These are phyloP conservation scores for Collybia sordida DNA, from an alignment of 768 basidiomycete species.

Conservation along the genomic window DNA sequence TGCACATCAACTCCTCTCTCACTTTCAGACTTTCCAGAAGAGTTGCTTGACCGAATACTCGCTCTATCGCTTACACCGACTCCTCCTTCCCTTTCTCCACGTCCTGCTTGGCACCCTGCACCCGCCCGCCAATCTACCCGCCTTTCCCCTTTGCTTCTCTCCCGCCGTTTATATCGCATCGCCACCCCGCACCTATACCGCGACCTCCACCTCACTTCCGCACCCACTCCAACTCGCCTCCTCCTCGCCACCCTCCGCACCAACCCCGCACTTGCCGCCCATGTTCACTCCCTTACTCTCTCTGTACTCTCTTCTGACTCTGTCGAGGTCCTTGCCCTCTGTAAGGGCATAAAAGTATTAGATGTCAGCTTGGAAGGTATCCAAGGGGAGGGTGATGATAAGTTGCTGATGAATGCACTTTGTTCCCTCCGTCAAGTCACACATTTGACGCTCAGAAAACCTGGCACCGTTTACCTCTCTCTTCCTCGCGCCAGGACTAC, in stretches of 20 bases:
- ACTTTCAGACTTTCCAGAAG: slow-evolving; percentile 24
- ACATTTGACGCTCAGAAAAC: slow-evolving; percentile 55
- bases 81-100: slow-evolving; percentile 4
- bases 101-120: slow-evolving; percentile 18
- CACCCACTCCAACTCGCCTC: slow-evolving; percentile 35
- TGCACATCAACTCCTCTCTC: neutral
- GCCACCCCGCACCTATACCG: slow-evolving; percentile 58
- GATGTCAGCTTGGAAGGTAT: slow-evolving; percentile 38
- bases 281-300: slow-evolving; percentile 42
- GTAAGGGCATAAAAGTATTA: slow-evolving; percentile 22
- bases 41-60: slow-evolving; percentile 48
- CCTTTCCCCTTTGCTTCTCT: slow-evolving; percentile 50
- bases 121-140: slow-evolving; percentile 17
- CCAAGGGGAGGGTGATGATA: slow-evolving; percentile 11
- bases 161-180: slow-evolving; percentile 52
- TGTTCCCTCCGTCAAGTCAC: slow-evolving; percentile 39
- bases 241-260: slow-evolving; percentile 35
- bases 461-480: slow-evolving; percentile 52
- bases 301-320: slow-evolving; percentile 39
- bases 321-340: slow-evolving; percentile 34
- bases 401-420: slow-evolving; percentile 32
- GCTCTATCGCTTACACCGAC: slow-evolving; percentile 4
- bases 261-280: slow-evolving; percentile 34
- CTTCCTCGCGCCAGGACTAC: slow-evolving; percentile 44
- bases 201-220: slow-evolving; percentile 42